Evolutionary conservation across 1,284 basidiomycete species (phyloP).

Genomic region (Gymnopus androsaceus): DNA sequence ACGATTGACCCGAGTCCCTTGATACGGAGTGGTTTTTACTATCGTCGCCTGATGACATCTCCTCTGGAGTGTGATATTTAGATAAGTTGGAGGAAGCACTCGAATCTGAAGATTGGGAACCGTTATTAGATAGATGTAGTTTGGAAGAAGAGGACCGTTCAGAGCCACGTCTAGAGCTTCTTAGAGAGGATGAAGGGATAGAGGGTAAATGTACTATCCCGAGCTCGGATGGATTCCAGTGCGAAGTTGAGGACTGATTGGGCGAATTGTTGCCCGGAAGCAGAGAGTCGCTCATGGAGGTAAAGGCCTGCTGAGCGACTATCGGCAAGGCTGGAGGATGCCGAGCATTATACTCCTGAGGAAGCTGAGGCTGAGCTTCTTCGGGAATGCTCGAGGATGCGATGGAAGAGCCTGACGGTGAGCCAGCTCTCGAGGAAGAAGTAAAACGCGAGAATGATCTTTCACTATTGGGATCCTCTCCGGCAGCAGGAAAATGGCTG

Average conservation of each 20-base stretch:
- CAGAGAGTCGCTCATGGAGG: slow-evolving; percentile 14
- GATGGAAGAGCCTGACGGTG: background rate
- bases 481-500: slow-evolving; percentile 34
- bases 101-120: slow-evolving; percentile 9
- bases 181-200: slow-evolving; percentile 24
- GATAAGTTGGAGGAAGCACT: slow-evolving; percentile 6
- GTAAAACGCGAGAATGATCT: slow-evolving; percentile 26
- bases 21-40: background rate
- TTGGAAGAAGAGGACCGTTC: slow-evolving; percentile 7
- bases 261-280: slow-evolving; percentile 15
- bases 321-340: slow-evolving; percentile 19
- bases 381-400: background rate
- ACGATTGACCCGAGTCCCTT: background rate
- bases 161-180: slow-evolving; percentile 20
- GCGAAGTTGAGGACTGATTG: slow-evolving; percentile 19
- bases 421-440: slow-evolving; percentile 2
- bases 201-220: slow-evolving; percentile 56
- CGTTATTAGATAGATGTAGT: background rate
- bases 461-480: slow-evolving; percentile 24
- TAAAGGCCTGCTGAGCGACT: slow-evolving; percentile 19
- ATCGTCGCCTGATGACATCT: slow-evolving; percentile 6
- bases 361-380: background rate
- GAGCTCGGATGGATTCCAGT: slow-evolving; percentile 46
- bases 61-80: slow-evolving; percentile 17
- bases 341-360: slow-evolving; percentile 15